Evolutionary conservation across 371 early-diverging fungal genomes (phyloP).

Genomic region (Haplosporangium sp.): DNA sequence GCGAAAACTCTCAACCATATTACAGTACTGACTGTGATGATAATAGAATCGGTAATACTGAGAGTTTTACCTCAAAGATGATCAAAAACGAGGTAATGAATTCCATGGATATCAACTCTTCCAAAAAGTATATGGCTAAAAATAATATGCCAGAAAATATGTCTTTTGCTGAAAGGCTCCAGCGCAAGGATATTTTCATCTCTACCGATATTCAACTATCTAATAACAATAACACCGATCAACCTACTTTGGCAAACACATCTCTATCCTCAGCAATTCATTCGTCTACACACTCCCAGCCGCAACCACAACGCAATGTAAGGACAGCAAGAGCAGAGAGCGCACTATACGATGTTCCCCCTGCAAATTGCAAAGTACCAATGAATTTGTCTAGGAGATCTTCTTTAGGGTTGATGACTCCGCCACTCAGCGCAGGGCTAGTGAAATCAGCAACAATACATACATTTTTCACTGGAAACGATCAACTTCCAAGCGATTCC

Average conservation of each 20-base stretch:
- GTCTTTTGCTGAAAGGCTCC: conserved; percentile 15
- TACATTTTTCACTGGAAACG: conserved; percentile 12
- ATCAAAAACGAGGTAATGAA: conserved; percentile 12
- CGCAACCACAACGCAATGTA: background rate
- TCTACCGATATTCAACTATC: conserved; percentile 13
- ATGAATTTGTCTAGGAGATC: conserved; percentile 26
- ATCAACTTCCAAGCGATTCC: conserved; percentile 3
- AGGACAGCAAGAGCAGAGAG: conserved; percentile 4
- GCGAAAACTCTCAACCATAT: conserved; percentile 15
- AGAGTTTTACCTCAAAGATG: conserved; percentile 2
- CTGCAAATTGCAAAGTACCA: conserved; percentile 33
- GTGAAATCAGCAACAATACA: conserved; percentile 31
- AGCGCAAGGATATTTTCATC: conserved; percentile 25
- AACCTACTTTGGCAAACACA: background rate
- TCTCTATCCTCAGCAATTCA: conserved; percentile 6
- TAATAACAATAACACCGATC: background rate
- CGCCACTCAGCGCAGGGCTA: conserved; percentile 26
- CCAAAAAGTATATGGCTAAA: conserved; percentile 5
- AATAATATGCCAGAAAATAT: background rate
- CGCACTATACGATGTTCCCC: conserved; percentile 11
- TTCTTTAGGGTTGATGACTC: conserved; percentile 23
- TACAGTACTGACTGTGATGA: conserved; percentile 9
- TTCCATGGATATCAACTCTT: conserved; percentile 19
- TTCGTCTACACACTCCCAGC: conserved; percentile 9
- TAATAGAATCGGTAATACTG: background rate